phyloP scores from a whole-genome alignment of 73 alveolate species.

The Symbiodinium natans region DNA sequence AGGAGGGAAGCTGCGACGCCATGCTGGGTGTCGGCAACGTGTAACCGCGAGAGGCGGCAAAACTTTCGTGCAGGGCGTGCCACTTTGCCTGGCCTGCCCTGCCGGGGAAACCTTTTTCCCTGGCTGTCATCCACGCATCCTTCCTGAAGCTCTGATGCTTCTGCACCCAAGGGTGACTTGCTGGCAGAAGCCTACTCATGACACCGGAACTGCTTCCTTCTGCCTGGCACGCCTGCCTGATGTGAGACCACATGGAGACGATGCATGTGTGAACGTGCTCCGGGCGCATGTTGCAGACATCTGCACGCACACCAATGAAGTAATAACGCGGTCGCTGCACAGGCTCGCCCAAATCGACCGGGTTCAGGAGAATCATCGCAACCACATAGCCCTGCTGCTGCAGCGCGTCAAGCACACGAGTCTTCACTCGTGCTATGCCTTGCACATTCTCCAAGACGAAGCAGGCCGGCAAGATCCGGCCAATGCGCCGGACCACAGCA shows the following conservation, averaged over 20 bases:
- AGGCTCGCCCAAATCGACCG: conserved; percentile 8
- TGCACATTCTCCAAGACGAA: conserved; percentile 31
- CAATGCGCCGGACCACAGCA: not conserved
- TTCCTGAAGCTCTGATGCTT: not conserved
- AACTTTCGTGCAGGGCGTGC: not conserved
- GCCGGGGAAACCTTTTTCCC: too few relatives aligned
- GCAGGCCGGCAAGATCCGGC: not conserved
- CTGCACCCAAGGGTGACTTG: not conserved
- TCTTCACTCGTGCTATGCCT: not conserved
- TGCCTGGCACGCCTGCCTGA: not conserved
- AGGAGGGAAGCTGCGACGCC: too few relatives aligned
- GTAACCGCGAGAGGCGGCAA: not conserved
- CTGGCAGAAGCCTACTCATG: not conserved
- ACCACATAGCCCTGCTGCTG: not conserved
- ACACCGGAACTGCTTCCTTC: not conserved
- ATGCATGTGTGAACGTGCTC: not conserved
- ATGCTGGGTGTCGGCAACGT: not conserved
- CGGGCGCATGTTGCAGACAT: not conserved
- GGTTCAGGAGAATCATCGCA: not conserved
- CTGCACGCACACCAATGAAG: not conserved
- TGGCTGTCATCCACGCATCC: not conserved
- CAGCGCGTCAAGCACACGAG: not conserved
- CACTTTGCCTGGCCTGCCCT: not conserved
- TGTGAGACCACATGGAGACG: not conserved
- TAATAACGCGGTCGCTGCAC: not conserved